Percentiles rank a stretch among this genome's conserved stretches.
phyloP scores from a whole-genome alignment of 371 early-diverging fungal genomes.

The Mycotypha africana region DNA sequence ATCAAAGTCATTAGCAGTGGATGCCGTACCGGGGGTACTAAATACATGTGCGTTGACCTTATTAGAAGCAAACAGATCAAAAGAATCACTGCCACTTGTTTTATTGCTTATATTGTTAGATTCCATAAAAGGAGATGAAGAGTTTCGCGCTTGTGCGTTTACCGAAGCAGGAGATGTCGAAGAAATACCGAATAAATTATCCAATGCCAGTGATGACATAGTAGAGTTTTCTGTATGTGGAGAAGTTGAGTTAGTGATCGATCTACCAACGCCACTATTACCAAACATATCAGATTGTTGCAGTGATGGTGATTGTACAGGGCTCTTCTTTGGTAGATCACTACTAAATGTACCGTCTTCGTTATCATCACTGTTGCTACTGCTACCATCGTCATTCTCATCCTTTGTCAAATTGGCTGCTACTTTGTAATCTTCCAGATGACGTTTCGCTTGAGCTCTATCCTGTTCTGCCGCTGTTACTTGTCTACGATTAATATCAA shows the following conservation, averaged over 20 bases:
- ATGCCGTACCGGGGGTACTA: conserved; percentile 1
- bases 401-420: conserved; percentile 16
- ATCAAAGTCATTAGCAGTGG: conserved; percentile 29
- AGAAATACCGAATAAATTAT: conserved; percentile 17
- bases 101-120: neutral
- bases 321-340: neutral
- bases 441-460: conserved; percentile 28
- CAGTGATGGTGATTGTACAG: too few species aligned
- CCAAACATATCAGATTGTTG: too few species aligned
- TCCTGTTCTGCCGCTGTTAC: conserved; percentile 47
- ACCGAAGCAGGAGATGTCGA: conserved; percentile 1
- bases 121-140: conserved; percentile 12
- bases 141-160: neutral
- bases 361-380: neutral
- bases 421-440: conserved; percentile 31
- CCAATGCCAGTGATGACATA: conserved; percentile 13
- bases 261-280: neutral
- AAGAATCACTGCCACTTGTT: conserved; percentile 1
- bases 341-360: too few species aligned
- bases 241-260: neutral
- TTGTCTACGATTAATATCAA: conserved; percentile 43
- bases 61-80: too few species aligned
- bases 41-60: too few species aligned
- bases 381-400: neutral
- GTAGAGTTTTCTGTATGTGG: conserved; percentile 2